Evolutionary conservation across 208 protist genomes (phyloP).

Genomic region (Herpetomonas samuelpessoai): DNA sequence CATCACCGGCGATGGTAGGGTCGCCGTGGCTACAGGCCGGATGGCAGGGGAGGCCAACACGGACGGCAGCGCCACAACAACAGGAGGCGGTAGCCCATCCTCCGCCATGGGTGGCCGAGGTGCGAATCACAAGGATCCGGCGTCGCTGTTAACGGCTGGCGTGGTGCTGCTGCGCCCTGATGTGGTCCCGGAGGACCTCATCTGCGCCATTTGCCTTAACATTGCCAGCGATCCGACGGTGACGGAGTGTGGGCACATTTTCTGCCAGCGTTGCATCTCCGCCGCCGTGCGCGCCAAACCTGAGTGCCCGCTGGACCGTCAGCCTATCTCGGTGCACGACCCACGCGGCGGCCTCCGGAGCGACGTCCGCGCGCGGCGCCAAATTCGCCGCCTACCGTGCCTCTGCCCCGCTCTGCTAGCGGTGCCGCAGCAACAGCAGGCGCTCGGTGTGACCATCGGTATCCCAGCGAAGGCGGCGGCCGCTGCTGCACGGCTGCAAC

Average conservation of each 20-base stretch:
- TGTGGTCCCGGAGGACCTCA: slow-evolving; percentile 14
- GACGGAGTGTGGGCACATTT: slow-evolving; percentile 33
- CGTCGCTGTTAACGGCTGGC: background rate
- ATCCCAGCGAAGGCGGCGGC: background rate
- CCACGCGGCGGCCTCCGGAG: slow-evolving; percentile 13
- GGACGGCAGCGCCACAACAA: too few species aligned
- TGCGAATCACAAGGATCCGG: too few species aligned
- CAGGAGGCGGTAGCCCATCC: too few species aligned
- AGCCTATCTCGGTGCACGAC: slow-evolving; percentile 11
- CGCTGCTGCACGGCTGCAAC: too few species aligned
- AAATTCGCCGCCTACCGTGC: slow-evolving; percentile 18
- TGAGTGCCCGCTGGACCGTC: slow-evolving; percentile 25
- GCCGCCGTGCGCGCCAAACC: slow-evolving; percentile 12
- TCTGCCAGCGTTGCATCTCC: slow-evolving; percentile 23
- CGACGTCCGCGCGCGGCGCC: slow-evolving; percentile 24
- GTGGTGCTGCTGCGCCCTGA: background rate
- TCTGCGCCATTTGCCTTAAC: slow-evolving; percentile 24
- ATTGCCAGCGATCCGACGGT: slow-evolving; percentile 13
- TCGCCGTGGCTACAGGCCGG: too few species aligned
- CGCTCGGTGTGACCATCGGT: background rate
- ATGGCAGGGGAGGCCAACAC: too few species aligned
- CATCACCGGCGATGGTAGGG: too few species aligned
- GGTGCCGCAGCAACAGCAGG: background rate
- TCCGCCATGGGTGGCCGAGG: background rate
- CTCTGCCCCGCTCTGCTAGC: slow-evolving; percentile 9